Evolutionary conservation across 2,329 filamentous ascomycete genomes (phyloP), one percentile per base, ranked within the genome.

Genomic region (Ramularia collo-cygni): DNA sequence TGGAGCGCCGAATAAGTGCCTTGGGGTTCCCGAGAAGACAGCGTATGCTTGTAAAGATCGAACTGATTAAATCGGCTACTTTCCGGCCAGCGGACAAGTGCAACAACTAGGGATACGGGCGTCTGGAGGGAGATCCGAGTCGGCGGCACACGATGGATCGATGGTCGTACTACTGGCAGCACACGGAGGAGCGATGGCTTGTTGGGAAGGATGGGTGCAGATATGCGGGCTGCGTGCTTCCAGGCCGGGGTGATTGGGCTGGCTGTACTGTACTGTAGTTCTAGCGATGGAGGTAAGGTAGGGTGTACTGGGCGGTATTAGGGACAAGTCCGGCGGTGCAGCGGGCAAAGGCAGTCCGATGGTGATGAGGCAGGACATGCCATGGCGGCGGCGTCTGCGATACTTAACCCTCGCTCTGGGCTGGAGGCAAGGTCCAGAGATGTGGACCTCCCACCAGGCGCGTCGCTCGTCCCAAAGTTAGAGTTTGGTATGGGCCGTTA

Each of bases 61-160:
- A n/a, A 46, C 34, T 37, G 34, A 51, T 54, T 53, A 53, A 48
- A 35, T 55, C 42, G 54, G 47, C 34, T 45, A 52, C 52, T 56
- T 53, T 48, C 57, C 57, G 56, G 43, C 57, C 57, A 51, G 57
- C 57, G 57, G 57, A 57, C 42, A 51, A 52, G 52, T 56, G 46
- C 45, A 43, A 43, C 33, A 41, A 46, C 17, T n/a, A 15, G 31
- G 14, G 35, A 16, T 14, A 31, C 17, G 29, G 29, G 29, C 40
- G 46, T 46, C 44, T n/a, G n/a, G 47, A 50, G 43, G 37, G 46
- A 43, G 35, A 35, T 40, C 30, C 41, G 40, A 45, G 44, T 44
- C 34, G 45, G 41, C 38, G 48, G 42, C 27, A 44, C 40, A 41
- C 44, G 40, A 32, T 44, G 49, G 41, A 46, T 37, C 36, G 38